phyloP scores from a whole-genome alignment of 495 filamentous ascomycete genomes.

The Achaetomiella virescens region DNA sequence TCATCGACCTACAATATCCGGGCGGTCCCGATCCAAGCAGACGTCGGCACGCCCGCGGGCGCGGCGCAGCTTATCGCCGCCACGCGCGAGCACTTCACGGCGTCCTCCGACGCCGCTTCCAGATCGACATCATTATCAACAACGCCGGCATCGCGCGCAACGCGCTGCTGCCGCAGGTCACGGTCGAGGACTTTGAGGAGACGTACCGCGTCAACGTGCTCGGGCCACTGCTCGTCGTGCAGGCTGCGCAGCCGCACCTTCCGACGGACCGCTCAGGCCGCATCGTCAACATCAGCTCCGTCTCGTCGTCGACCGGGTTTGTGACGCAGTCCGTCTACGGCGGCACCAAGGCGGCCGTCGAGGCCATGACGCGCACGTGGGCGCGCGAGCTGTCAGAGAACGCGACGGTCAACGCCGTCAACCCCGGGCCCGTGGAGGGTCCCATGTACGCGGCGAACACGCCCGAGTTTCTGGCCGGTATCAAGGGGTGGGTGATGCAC shows the following conservation, averaged over 20 bases:
- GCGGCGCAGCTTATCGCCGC: constrained; percentile 31
- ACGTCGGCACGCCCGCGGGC: constrained; percentile 38
- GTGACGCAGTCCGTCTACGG: constrained; percentile 70
- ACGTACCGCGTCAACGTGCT: constrained; percentile 81
- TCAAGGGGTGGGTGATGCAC: constrained; percentile 54
- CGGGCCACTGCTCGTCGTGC: constrained; percentile 72
- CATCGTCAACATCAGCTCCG: constrained; percentile 70
- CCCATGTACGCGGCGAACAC: constrained; percentile 54
- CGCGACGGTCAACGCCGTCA: constrained; percentile 79
- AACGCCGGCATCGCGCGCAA: constrained; percentile 71
- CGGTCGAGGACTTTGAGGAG: constrained; percentile 55
- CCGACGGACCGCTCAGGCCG: constrained; percentile 69
- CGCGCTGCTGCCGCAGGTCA: constrained; percentile 51
- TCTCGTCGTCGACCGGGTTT: constrained; percentile 65
- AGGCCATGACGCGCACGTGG: constrained; percentile 93
- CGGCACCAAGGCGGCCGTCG: constrained; percentile 82
- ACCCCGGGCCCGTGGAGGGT: constrained; percentile 80
- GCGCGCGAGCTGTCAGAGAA: constrained; percentile 69
- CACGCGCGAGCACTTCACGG: constrained; percentile 26
- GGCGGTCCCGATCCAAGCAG: constrained; percentile 37
- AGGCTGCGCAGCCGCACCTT: constrained; percentile 63
- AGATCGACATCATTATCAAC: constrained; percentile 84
- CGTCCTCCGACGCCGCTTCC: constrained; percentile 38
- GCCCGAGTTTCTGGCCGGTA: constrained; percentile 33
- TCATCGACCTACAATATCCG: constrained; percentile 34